These are phyloP conservation scores for Bruguiera hainesii DNA, from an alignment of 441 rosid genomes.

Conservation along the genomic window DNA sequence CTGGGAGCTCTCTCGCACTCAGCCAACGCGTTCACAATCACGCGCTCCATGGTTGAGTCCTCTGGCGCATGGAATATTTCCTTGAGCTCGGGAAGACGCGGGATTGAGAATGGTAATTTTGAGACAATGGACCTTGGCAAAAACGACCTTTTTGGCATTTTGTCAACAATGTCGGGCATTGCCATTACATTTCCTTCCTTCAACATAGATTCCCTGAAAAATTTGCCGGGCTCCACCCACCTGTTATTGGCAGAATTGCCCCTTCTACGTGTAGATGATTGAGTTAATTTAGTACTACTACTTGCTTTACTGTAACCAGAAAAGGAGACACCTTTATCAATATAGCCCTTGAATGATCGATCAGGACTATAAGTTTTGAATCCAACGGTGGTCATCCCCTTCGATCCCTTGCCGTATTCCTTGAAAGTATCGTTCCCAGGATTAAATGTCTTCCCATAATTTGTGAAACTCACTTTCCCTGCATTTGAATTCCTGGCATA, in stretches of 20 bases:
- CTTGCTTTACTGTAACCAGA: conserved; percentile 43
- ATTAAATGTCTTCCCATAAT: conserved; percentile 78
- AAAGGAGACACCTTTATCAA: conserved; percentile 46
- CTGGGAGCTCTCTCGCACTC: conserved; percentile 87
- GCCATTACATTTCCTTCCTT: conserved; percentile 65
- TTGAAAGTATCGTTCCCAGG: conserved; percentile 72
- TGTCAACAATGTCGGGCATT: conserved; percentile 90
- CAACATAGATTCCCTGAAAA: conserved; percentile 70
- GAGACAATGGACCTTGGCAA: conserved; percentile 61
- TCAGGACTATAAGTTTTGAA: conserved; percentile 64
- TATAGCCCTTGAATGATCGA: conserved; percentile 66
- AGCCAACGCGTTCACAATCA: conserved; percentile 50
- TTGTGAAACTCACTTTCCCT: conserved; percentile 50
- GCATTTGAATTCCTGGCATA: conserved; percentile 59
- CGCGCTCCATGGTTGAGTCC: conserved; percentile 56
- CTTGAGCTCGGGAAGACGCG: conserved; percentile 32
- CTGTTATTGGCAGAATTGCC: conserved; percentile 15
- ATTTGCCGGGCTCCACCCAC: conserved; percentile 94
- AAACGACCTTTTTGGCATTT: conserved; percentile 92
- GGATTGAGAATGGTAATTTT: conserved; percentile 67
- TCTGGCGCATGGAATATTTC: conserved; percentile 59
- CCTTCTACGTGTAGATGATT: background rate
- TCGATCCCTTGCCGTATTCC: conserved; percentile 61
- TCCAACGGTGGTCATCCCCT: conserved; percentile 30
- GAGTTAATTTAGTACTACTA: background rate